phyloP scores from a whole-genome alignment of 2,329 filamentous ascomycete species.

The Aspergillus clavatus region DNA sequence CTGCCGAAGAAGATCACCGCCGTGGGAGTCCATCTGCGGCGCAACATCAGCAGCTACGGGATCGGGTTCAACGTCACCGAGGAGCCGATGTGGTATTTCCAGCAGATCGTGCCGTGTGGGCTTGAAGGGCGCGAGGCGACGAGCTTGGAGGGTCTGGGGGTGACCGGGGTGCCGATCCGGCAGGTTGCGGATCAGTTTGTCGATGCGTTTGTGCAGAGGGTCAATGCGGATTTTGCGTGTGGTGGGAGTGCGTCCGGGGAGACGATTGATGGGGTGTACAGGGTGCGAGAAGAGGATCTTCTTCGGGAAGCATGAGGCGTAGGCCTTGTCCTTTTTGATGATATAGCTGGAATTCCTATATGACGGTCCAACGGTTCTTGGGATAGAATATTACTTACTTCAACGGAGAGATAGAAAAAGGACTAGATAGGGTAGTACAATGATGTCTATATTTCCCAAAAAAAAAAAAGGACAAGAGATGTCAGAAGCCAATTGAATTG shows the following conservation, averaged over 20 bases:
- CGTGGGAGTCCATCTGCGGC: slow-evolving; percentile 81
- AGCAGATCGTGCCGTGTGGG: slow-evolving; percentile 84
- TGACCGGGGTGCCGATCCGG: slow-evolving; percentile 31
- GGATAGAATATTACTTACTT: too few relatives aligned
- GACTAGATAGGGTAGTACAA: background rate
- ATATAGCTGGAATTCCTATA: too few relatives aligned
- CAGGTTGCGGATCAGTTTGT: slow-evolving; percentile 37
- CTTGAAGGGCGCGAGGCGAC: slow-evolving; percentile 73
- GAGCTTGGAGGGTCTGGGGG: slow-evolving; percentile 58
- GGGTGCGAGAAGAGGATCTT: slow-evolving; percentile 32
- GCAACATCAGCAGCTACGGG: slow-evolving; percentile 79
- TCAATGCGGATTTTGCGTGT: slow-evolving; percentile 35
- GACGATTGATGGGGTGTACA: slow-evolving; percentile 39
- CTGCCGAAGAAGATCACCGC: slow-evolving; percentile 70
- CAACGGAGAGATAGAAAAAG: too few relatives aligned
- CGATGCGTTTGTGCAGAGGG: slow-evolving; percentile 33
- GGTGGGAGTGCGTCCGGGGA: slow-evolving; percentile 26
- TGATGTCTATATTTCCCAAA: background rate
- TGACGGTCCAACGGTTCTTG: too few relatives aligned
- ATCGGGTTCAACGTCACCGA: slow-evolving; percentile 59
- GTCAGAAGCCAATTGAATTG: background rate
- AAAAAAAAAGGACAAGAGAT: too few relatives aligned
- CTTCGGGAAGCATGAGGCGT: background rate
- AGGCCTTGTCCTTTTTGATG: too few relatives aligned
- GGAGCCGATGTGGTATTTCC: slow-evolving; percentile 60